A percentile compares a stretch with the other conserved stretches of the same genome.
Conservation (phyloP, 768 basidiomycete genomes). For the Tricholoma flavovirens region DNA sequence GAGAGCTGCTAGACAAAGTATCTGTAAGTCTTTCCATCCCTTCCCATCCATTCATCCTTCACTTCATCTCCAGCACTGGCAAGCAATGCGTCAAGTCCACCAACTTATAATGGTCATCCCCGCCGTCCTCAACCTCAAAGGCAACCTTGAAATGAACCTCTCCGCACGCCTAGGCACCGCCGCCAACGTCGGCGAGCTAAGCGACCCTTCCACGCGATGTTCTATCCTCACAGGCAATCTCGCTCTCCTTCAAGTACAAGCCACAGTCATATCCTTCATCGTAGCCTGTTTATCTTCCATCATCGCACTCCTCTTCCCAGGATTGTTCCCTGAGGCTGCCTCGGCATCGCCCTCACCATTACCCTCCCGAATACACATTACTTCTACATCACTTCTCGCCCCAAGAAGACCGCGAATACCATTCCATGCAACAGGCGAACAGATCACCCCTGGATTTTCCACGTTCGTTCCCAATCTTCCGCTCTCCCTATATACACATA, state of each 20-base stretch:
- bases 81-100: conserved; percentile 83
- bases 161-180: conserved; percentile 94
- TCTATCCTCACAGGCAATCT: conserved; percentile 77
- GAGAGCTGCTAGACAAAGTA: conserved; percentile 82
- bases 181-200: conserved; percentile 89
- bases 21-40: conserved; percentile 45
- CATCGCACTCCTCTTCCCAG: conserved; percentile 65
- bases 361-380: conserved; percentile 7
- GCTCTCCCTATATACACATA: too few relatives aligned
- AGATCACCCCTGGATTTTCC: not conserved
- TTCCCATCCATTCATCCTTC: too few relatives aligned
- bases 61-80: conserved; percentile 58
- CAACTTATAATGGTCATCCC: conserved; percentile 97
- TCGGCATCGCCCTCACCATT: conserved; percentile 12
- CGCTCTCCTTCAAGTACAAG: conserved; percentile 87
- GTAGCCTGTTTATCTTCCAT: conserved; percentile 54
- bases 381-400: not conserved
- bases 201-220: conserved; percentile 57
- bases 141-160: conserved; percentile 99
- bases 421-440: not conserved
- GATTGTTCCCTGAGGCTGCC: conserved; percentile 47
- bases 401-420: not conserved
- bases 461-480: not conserved
- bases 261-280: conserved; percentile 80
- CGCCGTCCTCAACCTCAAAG: conserved; percentile 90